phyloP scores from a whole-genome alignment of 441 rosid genomes.

The Flueggea neowawraea region DNA sequence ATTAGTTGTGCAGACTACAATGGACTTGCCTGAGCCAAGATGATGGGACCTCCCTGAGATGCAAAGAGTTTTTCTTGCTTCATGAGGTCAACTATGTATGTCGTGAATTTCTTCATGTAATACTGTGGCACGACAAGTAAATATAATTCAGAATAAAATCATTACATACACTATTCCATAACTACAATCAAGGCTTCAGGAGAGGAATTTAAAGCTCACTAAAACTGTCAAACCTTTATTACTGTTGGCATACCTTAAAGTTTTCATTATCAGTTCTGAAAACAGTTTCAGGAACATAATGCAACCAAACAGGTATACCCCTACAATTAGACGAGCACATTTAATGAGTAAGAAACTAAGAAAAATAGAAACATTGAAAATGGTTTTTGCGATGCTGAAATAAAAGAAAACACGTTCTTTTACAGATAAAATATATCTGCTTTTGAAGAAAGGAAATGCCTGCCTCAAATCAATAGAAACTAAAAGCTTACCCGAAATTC shows the following conservation, averaged over 20 bases:
- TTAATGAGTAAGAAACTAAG: slow-evolving; percentile 8
- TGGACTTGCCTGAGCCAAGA: slow-evolving; percentile 80
- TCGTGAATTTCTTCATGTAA: slow-evolving; percentile 81
- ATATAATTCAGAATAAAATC: background rate
- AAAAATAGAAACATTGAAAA: no score
- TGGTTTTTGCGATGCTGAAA: no score
- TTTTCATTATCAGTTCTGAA: slow-evolving; percentile 89
- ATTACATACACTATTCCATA: background rate
- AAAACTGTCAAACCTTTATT: slow-evolving; percentile 7
- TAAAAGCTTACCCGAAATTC: slow-evolving; percentile 73
- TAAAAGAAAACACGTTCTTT: background rate
- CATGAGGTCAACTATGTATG: slow-evolving; percentile 74
- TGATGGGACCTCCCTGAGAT: slow-evolving; percentile 97
- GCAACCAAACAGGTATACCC: slow-evolving; percentile 96
- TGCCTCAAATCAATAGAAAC: no score
- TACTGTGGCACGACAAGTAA: slow-evolving; percentile 33
- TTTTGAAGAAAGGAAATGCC: background rate
- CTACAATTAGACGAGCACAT: slow-evolving; percentile 28
- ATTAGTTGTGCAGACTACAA: background rate
- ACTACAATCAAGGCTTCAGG: no score
- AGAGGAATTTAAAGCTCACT: background rate
- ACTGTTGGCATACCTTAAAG: slow-evolving; percentile 60
- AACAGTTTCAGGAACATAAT: slow-evolving; percentile 79
- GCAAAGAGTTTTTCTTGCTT: slow-evolving; percentile 93
- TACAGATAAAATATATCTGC: background rate